A percentile compares a stretch with the other conserved stretches of the same genome.
phyloP scores from a whole-genome alignment of 2,329 filamentous ascomycete genomes.

The Colletotrichum truncatum region DNA sequence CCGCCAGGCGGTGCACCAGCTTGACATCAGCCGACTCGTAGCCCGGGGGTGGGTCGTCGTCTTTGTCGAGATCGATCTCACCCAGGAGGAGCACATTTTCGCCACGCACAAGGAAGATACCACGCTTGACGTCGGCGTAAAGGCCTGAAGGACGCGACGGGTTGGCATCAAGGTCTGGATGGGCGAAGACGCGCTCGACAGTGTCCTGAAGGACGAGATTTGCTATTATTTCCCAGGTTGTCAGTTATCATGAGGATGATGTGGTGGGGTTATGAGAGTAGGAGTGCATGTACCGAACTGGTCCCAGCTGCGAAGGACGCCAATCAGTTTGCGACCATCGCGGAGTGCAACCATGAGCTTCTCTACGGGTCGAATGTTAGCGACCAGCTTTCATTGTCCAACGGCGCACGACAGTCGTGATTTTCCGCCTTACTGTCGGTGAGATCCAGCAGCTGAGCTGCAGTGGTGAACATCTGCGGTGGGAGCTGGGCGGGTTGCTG shows the following conservation, averaged over 20 bases:
- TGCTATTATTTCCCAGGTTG: slow-evolving; percentile 61
- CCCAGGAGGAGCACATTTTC: slow-evolving; percentile 97
- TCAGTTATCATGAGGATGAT: neutral
- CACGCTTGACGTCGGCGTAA: slow-evolving; percentile 86
- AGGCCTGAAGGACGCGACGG: slow-evolving; percentile 55
- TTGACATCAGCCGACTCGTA: slow-evolving; percentile 73
- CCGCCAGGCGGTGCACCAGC: slow-evolving; percentile 76
- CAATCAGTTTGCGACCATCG: slow-evolving; percentile 93
- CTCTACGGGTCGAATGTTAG: slow-evolving; percentile 65
- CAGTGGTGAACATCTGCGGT: slow-evolving; percentile 98
- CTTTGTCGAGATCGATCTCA: slow-evolving; percentile 96
- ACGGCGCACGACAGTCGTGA: slow-evolving; percentile 35
- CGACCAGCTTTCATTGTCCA: neutral
- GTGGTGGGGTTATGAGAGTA: slow-evolving; percentile 2
- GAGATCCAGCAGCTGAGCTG: slow-evolving; percentile 92
- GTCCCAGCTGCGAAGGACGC: slow-evolving; percentile 94
- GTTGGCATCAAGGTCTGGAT: slow-evolving; percentile 48
- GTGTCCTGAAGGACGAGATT: slow-evolving; percentile 96
- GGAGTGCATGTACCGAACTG: slow-evolving; percentile 80
- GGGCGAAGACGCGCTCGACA: slow-evolving; percentile 82
- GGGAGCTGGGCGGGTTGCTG: slow-evolving; percentile 68
- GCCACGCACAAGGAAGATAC: slow-evolving; percentile 90
- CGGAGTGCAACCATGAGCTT: slow-evolving; percentile 92
- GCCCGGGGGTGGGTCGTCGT: slow-evolving; percentile 82
- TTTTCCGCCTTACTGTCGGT: slow-evolving; percentile 83